Evolutionary conservation across 2,329 filamentous ascomycete genomes (phyloP), one percentile per base, ranked within the genome.

Genomic region (Paraphoma chrysanthemicola): DNA sequence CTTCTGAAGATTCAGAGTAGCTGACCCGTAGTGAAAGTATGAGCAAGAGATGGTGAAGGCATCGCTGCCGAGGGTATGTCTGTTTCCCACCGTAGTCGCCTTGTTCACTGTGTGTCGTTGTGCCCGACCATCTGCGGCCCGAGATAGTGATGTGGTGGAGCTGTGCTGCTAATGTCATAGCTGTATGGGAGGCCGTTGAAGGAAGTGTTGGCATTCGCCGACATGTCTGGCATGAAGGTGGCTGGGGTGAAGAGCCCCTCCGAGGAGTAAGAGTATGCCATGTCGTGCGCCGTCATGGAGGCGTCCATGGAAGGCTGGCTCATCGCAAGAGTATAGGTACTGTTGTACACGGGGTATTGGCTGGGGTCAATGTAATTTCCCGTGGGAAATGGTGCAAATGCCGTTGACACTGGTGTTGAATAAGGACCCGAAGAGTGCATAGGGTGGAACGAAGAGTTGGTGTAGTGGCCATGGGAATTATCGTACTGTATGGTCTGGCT

Each of bases 121-220:
- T 10, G 33, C 6, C 10, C 33, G 7, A 14, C 9, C 44, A 31
- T 30, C 28, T 28, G 36, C 12, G 16, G 11, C 6, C 28, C 50
- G 30, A 23, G 23, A 23, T 38, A 44, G 2, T 46, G 49, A 2
- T 46, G 31, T 16, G 44, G n/a, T n/a, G 31, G 44, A 16, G n/a
- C 49, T 39, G 49, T 12, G 23, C 49, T 42, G 28, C 44, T 44
- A n/a, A 51, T 44, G 16, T 54, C 30, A 39, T 49, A 51, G 33
- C 60, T 47, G 31, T 46, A 39, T 17, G 57, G 63, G 9, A 64
- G 53, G 6, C 55, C 52, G 7, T 61, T 18, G 48, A 64, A 67
- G 9, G 51, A 31, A 12, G 53, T 44, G 33, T 44, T 47, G 28
- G 42, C 14, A 11, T 51, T 47, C 23, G 51, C 17, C 14, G 56